Evolutionary conservation across 208 protist genomes (phyloP), one percentile per base, ranked within the genome.

Genomic region (Leishmania mexicana): DNA sequence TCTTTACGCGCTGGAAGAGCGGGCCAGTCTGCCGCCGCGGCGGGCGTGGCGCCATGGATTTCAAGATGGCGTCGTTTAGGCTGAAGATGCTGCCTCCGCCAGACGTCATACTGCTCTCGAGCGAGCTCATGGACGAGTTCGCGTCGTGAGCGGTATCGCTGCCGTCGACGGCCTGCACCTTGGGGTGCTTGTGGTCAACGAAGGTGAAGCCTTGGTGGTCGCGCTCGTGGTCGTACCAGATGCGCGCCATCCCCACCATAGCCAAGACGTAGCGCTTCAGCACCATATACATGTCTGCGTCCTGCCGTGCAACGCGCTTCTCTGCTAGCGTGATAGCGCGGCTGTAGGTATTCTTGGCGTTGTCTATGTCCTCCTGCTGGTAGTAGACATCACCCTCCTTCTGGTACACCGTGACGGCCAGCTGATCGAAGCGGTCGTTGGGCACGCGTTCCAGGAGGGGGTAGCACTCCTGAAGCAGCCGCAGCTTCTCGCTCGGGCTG

Each of bases 191-290:
- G 67, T 73, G 38, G 68, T 90, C 87, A 31, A 80, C 86, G 80
- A 95, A 93, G 57, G 79, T 82, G 77, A 96, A 96, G 45, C 94
- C 92, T 45, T 88, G 87, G 15, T 88, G 89, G 15, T 97, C 85
- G 47, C 89, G 88, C 84, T 95, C 92, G 85, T 95, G 88, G 72
- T 93, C 80, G 80, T 95, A 96, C 92, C 94, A 97, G 67, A 97
- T 87, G 58, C 90, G 86, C 11, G 94, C 86, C 81, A 96, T 82
- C 38, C 92, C 94, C 21, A 97, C 87, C 92, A 97, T 96, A 53
- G 92, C 83, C 60, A 93, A 80, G 21, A 96, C 92, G 78, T 97
- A 97, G 49, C 92, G 88, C 81, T 95, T 94, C 40, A 97, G 85
- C n/a, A 95, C 88, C 85, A 93, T 92, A 81, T 96, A 96, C 79